Percentiles rank a stretch among this genome's conserved stretches.
Conservation (phyloP, 768 basidiomycete genomes). For the Cystobasidium ongulense region DNA sequence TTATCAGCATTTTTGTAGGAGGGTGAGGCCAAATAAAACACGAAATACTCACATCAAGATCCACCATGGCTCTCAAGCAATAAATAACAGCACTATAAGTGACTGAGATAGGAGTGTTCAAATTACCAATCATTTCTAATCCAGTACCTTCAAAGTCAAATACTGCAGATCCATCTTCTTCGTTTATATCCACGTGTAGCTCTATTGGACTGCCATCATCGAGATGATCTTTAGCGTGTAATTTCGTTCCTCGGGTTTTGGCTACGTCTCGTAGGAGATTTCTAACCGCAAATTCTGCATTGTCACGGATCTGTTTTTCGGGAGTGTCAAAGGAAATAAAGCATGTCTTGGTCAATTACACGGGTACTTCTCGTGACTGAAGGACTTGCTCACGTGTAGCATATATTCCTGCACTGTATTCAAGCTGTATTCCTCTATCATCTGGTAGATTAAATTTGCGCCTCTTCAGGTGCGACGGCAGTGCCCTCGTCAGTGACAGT, state of each 20-base stretch:
- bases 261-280: constrained; percentile 68
- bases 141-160: constrained; percentile 61
- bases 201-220: constrained; percentile 45
- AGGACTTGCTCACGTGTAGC: constrained; percentile 23
- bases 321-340: too few relatives aligned
- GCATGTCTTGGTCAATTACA: background rate
- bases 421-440: constrained; percentile 78
- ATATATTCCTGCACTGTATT: constrained; percentile 60
- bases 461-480: background rate
- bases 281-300: constrained; percentile 80
- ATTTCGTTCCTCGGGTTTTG: constrained; percentile 59
- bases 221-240: constrained; percentile 65
- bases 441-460: constrained; percentile 42
- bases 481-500: background rate
- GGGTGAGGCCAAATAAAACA: too few relatives aligned
- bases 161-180: constrained; percentile 63
- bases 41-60: constrained; percentile 36
- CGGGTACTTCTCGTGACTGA: background rate
- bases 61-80: constrained; percentile 40
- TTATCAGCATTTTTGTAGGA: too few relatives aligned
- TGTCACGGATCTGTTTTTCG: constrained; percentile 63
- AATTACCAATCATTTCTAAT: constrained; percentile 45
- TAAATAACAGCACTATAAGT: constrained; percentile 43
- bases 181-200: constrained; percentile 68
- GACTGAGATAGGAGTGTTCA: constrained; percentile 31